Evolutionary conservation across 805 yeast species (phyloP), one percentile per base, ranked within the genome.

Genomic region (Cyberlindnera xylosilytica): DNA sequence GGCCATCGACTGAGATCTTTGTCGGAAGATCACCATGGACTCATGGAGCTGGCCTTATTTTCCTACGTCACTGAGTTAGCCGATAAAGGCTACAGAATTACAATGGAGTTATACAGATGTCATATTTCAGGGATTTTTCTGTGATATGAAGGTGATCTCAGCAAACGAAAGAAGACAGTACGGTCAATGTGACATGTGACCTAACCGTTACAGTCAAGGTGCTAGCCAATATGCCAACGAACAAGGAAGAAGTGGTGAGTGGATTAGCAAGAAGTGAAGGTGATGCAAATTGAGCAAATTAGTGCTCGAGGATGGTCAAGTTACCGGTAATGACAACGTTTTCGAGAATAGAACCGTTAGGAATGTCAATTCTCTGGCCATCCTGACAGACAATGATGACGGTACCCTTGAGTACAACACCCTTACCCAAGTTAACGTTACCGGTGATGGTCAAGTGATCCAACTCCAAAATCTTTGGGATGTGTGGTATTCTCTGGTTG

Each of bases 391-490:
- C 98, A 55, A 93, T 87, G 61, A 93, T 93, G 48, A 93, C 99
- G 10, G 98, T 93, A 52, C 99, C 99, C 74, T 87, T 93, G 62
- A 93, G 78, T 38, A 87, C 83, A 51, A 93, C 95, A 57, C 79
- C 81, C 65, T 85, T 86, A 61, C 99, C 99, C 54, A 93, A 74
- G 58, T 69, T 78, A 34, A 93, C 99, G 62, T 93, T 91, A 68
- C 99, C 99, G 41, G 98, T 93, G 52, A 93, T 90, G 38, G 98
- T 93, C 59, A 93, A 80, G 67, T 93, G 99, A 66, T 93, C 99
- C 60, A 93, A 79, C 71, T 93, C 99, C 59, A 93, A 79, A 55
- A 93, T 89, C 72, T 81, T 86, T 56, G 99, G 99, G 81, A 93
- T 93, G 62, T 90, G 95, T 30, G 96, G 81, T 52, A 93, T 83